These are phyloP conservation scores for Paspalum vaginatum DNA, from an alignment of 176 grass and related monocot genomes.

Conservation along the genomic window DNA sequence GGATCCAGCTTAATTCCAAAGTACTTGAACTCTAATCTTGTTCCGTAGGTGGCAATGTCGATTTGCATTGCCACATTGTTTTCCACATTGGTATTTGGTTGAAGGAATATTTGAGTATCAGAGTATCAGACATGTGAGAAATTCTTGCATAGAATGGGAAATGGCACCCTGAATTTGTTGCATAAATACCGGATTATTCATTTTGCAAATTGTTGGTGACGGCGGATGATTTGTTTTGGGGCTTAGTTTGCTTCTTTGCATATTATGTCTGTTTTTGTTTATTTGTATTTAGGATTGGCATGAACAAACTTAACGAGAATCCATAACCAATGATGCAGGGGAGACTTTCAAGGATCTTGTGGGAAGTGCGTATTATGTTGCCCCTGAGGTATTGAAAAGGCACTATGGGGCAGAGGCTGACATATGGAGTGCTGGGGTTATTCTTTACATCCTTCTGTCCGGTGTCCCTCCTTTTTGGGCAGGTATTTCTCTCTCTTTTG, in stretches of 20 bases:
- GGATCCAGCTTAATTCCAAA: constrained; percentile 31
- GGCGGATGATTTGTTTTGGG: neutral
- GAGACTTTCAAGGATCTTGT: constrained; percentile 94
- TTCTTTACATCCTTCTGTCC: constrained; percentile 97
- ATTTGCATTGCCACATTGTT: neutral
- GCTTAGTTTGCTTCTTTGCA: neutral
- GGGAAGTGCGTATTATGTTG: constrained; percentile 98
- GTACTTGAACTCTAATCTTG: neutral
- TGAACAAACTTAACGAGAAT: constrained; percentile 11
- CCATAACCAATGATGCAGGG: constrained; percentile 48
- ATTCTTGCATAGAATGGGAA: neutral
- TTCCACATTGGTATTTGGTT: neutral
- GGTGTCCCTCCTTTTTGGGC: constrained; percentile 99
- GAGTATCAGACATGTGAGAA: neutral
- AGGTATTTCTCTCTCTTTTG: constrained; percentile 45
- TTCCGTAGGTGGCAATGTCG: constrained; percentile 13
- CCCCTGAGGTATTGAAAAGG: constrained; percentile 86
- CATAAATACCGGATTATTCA: neutral
- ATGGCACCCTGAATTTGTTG: neutral
- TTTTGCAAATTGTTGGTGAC: constrained; percentile 16
- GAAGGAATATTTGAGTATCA: neutral
- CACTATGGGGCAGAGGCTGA: constrained; percentile 90
- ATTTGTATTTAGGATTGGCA: neutral
- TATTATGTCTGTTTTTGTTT: too few species aligned
- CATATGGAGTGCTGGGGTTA: constrained; percentile 97